phyloP scores from a whole-genome alignment of 1,284 basidiomycete species.

The Porodaedalea pini region DNA sequence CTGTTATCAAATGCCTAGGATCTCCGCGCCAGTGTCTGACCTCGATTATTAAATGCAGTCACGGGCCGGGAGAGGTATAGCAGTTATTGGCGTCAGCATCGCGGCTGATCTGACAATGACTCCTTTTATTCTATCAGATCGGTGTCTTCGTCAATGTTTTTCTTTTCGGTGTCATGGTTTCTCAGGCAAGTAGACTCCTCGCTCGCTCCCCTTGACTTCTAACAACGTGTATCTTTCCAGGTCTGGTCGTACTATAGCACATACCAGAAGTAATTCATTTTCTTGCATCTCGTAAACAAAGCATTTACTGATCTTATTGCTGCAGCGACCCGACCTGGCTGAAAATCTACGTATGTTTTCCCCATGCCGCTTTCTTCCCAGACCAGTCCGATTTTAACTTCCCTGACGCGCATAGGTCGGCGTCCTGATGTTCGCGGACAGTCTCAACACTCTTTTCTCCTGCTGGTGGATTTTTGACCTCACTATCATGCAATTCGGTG shows the following conservation, averaged over 20 bases:
- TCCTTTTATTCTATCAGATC: no score
- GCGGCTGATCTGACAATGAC: no score
- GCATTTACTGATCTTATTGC: background rate
- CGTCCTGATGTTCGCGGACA: constrained; percentile 6
- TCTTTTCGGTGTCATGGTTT: background rate
- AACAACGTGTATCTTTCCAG: background rate
- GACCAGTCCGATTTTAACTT: background rate
- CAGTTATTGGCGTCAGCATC: no score
- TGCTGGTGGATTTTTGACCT: constrained; percentile 3
- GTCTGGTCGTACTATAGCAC: background rate
- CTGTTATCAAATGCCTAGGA: no score
- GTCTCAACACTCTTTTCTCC: constrained; percentile 4
- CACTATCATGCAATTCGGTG: constrained; percentile 10
- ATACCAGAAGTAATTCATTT: background rate
- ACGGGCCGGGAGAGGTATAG: no score
- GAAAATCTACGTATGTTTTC: constrained; percentile 5
- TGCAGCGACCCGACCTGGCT: constrained; percentile 2
- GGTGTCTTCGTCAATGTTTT: background rate
- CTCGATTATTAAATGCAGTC: no score
- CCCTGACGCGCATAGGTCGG: background rate
- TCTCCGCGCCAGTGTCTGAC: no score
- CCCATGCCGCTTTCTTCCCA: background rate
- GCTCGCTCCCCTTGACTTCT: background rate
- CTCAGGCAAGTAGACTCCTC: background rate
- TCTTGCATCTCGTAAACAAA: no score